phyloP scores from a whole-genome alignment of 331 rosid genomes.

The Pyracantha coccinea region DNA sequence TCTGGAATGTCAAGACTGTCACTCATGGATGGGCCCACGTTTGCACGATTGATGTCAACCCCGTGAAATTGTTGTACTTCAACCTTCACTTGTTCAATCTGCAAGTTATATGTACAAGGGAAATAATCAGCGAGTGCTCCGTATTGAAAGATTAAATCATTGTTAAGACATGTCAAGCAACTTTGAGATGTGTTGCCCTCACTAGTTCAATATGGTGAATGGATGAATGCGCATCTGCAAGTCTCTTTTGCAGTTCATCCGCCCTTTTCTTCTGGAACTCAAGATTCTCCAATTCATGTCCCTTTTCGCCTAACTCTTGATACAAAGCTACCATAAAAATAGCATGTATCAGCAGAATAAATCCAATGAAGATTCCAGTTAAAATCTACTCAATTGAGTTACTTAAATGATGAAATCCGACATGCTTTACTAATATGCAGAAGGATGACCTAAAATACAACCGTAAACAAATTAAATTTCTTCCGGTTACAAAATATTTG shows the following conservation, averaged over 20 bases:
- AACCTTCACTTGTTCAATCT: slow-evolving; percentile 62
- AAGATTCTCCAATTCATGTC: slow-evolving; percentile 83
- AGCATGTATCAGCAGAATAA: not conserved
- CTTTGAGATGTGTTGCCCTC: slow-evolving; percentile 25
- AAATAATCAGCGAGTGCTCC: slow-evolving; percentile 1
- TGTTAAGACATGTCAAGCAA: slow-evolving; percentile 1
- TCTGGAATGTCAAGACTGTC: slow-evolving; percentile 85
- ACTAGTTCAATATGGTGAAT: slow-evolving; percentile 85
- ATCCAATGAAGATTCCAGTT: not conserved
- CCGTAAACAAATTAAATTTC: not conserved
- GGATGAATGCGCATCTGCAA: slow-evolving; percentile 75
- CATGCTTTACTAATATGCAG: not conserved
- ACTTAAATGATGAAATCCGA: not conserved
- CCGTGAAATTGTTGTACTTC: slow-evolving; percentile 45
- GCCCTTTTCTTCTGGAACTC: slow-evolving; percentile 64
- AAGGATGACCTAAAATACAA: not conserved
- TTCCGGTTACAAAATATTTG: not conserved
- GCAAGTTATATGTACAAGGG: slow-evolving; percentile 17
- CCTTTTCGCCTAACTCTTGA: slow-evolving; percentile 83
- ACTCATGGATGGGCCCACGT: slow-evolving; percentile 41
- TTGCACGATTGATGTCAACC: slow-evolving; percentile 47
- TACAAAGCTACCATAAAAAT: slow-evolving; percentile 53
- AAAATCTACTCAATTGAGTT: not conserved
- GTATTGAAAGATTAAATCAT: not conserved
- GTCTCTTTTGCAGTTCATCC: slow-evolving; percentile 68